phyloP scores from a whole-genome alignment of 345 rosid species.

The Eutrema heterophyllum region DNA sequence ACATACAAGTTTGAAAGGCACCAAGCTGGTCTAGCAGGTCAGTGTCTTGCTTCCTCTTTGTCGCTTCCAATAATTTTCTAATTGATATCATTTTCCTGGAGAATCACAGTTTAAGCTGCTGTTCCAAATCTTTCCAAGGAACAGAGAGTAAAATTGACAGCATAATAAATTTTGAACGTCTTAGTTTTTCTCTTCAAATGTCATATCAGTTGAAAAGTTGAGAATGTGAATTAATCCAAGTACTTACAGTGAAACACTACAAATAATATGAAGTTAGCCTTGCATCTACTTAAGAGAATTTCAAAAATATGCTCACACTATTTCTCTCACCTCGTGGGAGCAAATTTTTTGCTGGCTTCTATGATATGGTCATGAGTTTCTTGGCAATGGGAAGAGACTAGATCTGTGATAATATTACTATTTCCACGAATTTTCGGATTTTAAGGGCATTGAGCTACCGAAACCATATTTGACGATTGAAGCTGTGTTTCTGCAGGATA shows the following conservation, averaged over 20 bases:
- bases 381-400: background rate
- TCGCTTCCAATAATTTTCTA: background rate
- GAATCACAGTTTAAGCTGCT: background rate
- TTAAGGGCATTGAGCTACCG: background rate
- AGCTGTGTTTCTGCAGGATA: conserved; percentile 43
- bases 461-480: background rate
- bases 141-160: background rate
- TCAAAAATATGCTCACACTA: background rate
- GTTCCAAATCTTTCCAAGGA: background rate
- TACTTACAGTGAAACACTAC: background rate
- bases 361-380: background rate
- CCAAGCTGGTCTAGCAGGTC: conserved; percentile 74
- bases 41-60: conserved; percentile 4
- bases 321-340: conserved; percentile 4
- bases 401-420: background rate
- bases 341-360: background rate
- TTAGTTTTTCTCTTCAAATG: background rate
- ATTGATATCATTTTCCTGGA: background rate
- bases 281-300: background rate
- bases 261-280: background rate
- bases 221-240: background rate
- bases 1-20: conserved; percentile 78
- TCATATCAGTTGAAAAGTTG: background rate
- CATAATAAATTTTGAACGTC: background rate
- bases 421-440: background rate